Evolutionary conservation across 2,329 filamentous ascomycete species (phyloP).

Genomic region (Septoria petroselini): DNA sequence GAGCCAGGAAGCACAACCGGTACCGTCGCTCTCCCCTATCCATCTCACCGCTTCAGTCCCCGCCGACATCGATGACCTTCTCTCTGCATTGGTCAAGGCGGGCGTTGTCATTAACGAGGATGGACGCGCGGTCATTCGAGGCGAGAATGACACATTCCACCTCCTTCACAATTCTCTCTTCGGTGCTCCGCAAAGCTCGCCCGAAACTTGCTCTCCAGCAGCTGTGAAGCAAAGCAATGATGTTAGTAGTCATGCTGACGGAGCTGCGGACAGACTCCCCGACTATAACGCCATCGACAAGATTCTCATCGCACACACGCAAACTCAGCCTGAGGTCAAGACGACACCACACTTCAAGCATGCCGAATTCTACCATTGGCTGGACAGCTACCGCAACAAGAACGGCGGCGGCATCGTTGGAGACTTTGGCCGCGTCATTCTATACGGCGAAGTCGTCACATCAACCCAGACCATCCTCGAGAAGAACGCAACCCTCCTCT

Average conservation of each 20-base stretch:
- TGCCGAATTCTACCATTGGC: constrained; percentile 68
- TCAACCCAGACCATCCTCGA: constrained; percentile 92
- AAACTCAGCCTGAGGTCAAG: constrained; percentile 63
- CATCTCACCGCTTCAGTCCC: constrained; percentile 72
- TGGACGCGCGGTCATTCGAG: constrained; percentile 70
- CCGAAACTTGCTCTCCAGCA: no score
- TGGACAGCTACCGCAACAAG: constrained; percentile 61
- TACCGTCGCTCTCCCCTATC: constrained; percentile 76
- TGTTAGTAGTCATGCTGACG: constrained; percentile 35
- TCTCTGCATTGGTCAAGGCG: constrained; percentile 65
- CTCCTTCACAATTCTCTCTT: background rate
- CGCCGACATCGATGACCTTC: constrained; percentile 63
- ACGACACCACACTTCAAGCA: constrained; percentile 87
- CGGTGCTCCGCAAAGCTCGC: background rate
- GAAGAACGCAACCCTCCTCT: constrained; percentile 80
- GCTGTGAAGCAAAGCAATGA: background rate
- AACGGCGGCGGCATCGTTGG: constrained; percentile 49
- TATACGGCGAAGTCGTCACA: constrained; percentile 90
- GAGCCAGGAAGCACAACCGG: constrained; percentile 62
- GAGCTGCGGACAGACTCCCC: constrained; percentile 55
- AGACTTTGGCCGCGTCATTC: constrained; percentile 70
- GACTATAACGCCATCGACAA: constrained; percentile 67
- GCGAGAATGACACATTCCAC: constrained; percentile 74
- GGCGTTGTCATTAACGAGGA: constrained; percentile 52
- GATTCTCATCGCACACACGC: constrained; percentile 74